Conservation (phyloP, 768 basidiomycete species). For the Kwoniella heveanensis region DNA sequence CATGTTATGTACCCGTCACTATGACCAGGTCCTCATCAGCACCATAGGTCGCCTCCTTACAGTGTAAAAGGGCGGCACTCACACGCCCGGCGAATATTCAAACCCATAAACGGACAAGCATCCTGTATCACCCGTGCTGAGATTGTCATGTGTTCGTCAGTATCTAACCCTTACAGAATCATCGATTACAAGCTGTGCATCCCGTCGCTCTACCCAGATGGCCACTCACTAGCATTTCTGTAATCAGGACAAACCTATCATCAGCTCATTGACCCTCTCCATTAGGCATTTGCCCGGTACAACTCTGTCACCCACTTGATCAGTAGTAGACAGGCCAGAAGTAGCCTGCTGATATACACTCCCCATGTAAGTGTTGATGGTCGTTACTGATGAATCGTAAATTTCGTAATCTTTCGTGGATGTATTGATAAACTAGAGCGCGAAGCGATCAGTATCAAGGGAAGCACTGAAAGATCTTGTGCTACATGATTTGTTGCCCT, state of each 20-base stretch:
- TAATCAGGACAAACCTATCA: constrained; percentile 1
- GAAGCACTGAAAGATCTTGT: too few relatives aligned
- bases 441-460: not conserved
- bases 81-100: constrained; percentile 76
- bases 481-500: not conserved
- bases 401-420: constrained; percentile 64
- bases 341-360: constrained; percentile 82
- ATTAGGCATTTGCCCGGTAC: not conserved
- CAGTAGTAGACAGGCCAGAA: constrained; percentile 70
- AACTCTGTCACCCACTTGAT: constrained; percentile 57
- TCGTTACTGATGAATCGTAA: constrained; percentile 58
- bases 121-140: constrained; percentile 55
- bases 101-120: constrained; percentile 76
- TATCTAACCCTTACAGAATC: too few relatives aligned
- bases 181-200: too few relatives aligned
- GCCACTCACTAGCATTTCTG: constrained; percentile 65
- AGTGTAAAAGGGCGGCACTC: constrained; percentile 24
- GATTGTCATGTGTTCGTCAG: not conserved
- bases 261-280: not conserved
- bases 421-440: constrained; percentile 57
- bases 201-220: not conserved
- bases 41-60: too few relatives aligned
- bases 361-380: constrained; percentile 59
- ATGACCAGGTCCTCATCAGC: not conserved
- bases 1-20: constrained; percentile 70